Conservation (phyloP, 2,329 filamentous ascomycete genomes). For the Trichoderma breve region DNA sequence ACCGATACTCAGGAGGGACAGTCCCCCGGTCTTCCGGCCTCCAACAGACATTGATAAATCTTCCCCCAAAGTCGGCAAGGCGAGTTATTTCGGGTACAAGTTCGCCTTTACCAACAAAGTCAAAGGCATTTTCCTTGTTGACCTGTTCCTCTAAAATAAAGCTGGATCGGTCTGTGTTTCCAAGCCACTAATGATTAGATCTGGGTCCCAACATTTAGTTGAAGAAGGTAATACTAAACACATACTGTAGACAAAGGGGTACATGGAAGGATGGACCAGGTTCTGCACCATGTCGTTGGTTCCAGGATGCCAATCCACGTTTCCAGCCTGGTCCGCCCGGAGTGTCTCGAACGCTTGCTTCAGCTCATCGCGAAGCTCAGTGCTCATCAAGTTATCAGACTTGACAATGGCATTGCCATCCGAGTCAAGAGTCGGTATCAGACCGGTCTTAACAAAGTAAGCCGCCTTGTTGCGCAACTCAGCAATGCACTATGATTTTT, state of each 20-base stretch:
- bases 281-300: conserved; percentile 50
- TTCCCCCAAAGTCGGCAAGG: not conserved
- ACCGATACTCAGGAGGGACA: conserved; percentile 23
- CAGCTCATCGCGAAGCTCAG: conserved; percentile 1
- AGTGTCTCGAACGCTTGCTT: conserved; percentile 11
- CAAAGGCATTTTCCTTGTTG: conserved; percentile 28
- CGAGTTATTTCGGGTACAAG: not conserved
- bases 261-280: conserved; percentile 16
- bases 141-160: conserved; percentile 25
- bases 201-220: not conserved
- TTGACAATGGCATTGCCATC: conserved; percentile 2
- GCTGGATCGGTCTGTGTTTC: not conserved
- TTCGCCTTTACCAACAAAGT: conserved; percentile 29
- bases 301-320: conserved; percentile 54
- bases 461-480: conserved; percentile 48
- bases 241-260: conserved; percentile 22
- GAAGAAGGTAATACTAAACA: accelerated
- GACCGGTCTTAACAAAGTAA: conserved; percentile 37
- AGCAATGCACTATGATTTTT: conserved; percentile 28
- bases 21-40: not conserved
- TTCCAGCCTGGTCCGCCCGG: not conserved
- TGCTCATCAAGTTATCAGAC: conserved; percentile 7
- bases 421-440: conserved; percentile 30
- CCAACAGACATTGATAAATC: not conserved
- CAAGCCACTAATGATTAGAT: not conserved